phyloP scores from a whole-genome alignment of 2,329 filamentous ascomycete genomes.

The Aspergillus costaricaensis region DNA sequence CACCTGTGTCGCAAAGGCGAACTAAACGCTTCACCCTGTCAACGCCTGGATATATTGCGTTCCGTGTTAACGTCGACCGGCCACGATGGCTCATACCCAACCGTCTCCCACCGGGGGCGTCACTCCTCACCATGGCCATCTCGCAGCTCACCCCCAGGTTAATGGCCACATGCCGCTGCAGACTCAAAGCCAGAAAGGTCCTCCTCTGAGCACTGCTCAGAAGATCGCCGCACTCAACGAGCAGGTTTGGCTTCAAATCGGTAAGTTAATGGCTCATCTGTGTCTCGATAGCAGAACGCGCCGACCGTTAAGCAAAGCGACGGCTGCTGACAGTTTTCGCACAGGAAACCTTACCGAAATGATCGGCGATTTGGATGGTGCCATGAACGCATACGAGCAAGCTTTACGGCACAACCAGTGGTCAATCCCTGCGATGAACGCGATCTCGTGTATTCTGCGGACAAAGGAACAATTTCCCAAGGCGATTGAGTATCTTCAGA shows the following conservation, averaged over 20 bases:
- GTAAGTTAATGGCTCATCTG: conserved; percentile 55
- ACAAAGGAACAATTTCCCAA: conserved; percentile 92
- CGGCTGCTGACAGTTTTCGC: conserved; percentile 19
- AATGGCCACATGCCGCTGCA: conserved; percentile 61
- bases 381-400: conserved; percentile 86
- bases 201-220: conserved; percentile 67
- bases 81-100: conserved; percentile 73
- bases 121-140: conserved; percentile 58
- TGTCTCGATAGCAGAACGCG: not conserved
- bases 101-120: conserved; percentile 78
- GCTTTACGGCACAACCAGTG: conserved; percentile 84
- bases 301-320: not conserved
- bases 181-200: conserved; percentile 54
- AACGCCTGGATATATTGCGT: conserved; percentile 12
- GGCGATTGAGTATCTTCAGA: conserved; percentile 88
- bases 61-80: conserved; percentile 6
- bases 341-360: conserved; percentile 82
- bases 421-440: conserved; percentile 89
- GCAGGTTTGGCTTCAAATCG: conserved; percentile 86
- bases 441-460: conserved; percentile 86
- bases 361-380: conserved; percentile 84
- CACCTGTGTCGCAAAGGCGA: conserved; percentile 33
- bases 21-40: conserved; percentile 14
- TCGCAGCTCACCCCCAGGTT: conserved; percentile 36
- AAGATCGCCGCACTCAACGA: conserved; percentile 81